Percentiles rank a stretch among this genome's conserved stretches.
phyloP scores from a whole-genome alignment of 2,329 filamentous ascomycete genomes.

The Colletotrichum sp. region DNA sequence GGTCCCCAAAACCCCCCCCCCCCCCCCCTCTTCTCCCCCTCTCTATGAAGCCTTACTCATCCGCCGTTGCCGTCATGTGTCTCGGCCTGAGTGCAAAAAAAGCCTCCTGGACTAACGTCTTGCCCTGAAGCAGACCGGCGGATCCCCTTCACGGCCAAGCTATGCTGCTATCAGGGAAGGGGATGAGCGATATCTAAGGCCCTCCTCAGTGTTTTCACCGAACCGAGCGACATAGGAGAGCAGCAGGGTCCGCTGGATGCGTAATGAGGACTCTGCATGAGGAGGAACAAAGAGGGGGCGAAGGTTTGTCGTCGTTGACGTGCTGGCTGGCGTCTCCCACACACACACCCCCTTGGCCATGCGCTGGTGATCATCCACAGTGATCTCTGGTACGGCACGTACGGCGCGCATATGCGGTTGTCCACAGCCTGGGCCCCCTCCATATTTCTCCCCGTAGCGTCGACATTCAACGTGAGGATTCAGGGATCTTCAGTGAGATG shows the following conservation, averaged over 20 bases:
- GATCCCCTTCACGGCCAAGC: not conserved
- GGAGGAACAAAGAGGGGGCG: not conserved
- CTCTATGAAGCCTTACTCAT: not conserved
- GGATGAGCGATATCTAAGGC: not conserved
- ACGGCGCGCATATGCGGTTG: constrained; percentile 16
- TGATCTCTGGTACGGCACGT: constrained; percentile 21
- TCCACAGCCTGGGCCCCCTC: not conserved
- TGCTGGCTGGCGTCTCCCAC: not conserved
- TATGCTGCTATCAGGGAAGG: not conserved
- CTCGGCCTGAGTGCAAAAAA: not conserved
- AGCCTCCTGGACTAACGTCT: not conserved
- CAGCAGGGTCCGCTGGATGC: not conserved
- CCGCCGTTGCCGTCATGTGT: not conserved
- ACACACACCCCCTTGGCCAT: constrained; percentile 6
- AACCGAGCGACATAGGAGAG: not conserved
- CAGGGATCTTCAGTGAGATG: constrained; percentile 12
- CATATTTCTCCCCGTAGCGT: not conserved
- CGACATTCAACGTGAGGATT: not conserved
- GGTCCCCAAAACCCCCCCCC: too few relatives aligned
- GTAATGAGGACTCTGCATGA: not conserved
- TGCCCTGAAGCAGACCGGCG: constrained; percentile 7
- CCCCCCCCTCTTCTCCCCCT: not conserved
- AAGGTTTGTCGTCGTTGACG: constrained; percentile 6
- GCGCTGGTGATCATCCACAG: constrained; percentile 17
- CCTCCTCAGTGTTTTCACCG: not conserved